Conservation (phyloP, 805 yeast species). For the Schwanniomyces sp. region DNA sequence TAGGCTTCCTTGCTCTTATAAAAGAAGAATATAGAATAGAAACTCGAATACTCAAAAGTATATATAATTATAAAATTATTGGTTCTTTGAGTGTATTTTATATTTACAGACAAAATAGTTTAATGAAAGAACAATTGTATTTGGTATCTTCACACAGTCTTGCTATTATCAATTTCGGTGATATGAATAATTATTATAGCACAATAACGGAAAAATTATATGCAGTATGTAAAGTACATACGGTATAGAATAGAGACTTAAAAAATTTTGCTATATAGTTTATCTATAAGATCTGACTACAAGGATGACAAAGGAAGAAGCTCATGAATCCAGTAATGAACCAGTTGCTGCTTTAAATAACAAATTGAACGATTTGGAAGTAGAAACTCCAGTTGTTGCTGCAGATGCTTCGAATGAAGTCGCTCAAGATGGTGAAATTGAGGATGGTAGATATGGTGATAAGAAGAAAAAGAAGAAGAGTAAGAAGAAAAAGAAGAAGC, state of each 20-base stretch:
- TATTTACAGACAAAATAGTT: no score
- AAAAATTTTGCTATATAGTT: neutral
- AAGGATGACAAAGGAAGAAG: neutral
- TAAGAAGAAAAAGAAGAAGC: constrained; percentile 51
- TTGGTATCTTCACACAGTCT: no score
- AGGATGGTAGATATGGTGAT: constrained; percentile 34
- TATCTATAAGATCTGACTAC: neutral
- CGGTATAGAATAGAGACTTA: no score
- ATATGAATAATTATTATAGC: no score
- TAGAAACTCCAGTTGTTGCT: neutral
- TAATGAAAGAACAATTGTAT: no score
- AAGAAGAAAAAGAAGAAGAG: constrained; percentile 41
- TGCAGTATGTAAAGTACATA: neutral
- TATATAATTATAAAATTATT: no score
- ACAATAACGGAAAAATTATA: no score
- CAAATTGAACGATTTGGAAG: neutral
- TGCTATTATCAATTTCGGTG: no score
- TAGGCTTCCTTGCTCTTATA: no score
- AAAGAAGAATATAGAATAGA: no score
- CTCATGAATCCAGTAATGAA: neutral
- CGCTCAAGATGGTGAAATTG: constrained; percentile 47
- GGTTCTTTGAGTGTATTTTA: no score
- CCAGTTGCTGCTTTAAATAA: neutral
- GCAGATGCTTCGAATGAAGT: constrained; percentile 2
- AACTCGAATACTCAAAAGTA: no score